Evolutionary conservation across 1,284 basidiomycete genomes (phyloP), one percentile per base, ranked within the genome.

Genomic region (Ceratobasidium sp.): DNA sequence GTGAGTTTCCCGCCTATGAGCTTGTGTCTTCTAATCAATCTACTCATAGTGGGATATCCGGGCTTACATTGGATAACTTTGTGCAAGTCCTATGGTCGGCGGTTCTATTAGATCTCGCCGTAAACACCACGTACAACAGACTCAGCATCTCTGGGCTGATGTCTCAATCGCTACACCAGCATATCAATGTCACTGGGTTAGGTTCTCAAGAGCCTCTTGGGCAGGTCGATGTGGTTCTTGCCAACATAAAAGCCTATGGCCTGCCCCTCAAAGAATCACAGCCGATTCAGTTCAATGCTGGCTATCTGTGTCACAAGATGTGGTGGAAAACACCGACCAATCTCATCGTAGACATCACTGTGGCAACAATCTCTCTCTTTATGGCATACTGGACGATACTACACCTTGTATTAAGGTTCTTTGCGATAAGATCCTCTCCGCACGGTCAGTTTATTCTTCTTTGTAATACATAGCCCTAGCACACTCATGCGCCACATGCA

Each of bases 311-410:
- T 30, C 26, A 14, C 3, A 41, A 16, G 26, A 35, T 41, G 14
- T 50, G 26, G 30, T 64, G 44, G 61, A 64, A 64, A 46, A 2
- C 46, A 18, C 26, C 28, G 8, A 30, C 46, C 21, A 21, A 23
- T 23, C n/a, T 64, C 26, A 23, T 64, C 7, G 47, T 52, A 2
- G 62, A 64, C 18, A 28, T 64, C 2, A 18, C 50, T 14, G 62
- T 64, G n/a, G 62, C 46, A 18, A 52, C 47, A 18, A 46, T n/a
- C 14, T 50, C 32, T 23, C 32, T 64, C 16, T 52, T 64, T 26
- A 13, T 6, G 43, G 6, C 44, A 16, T 28, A 44, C 16, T 61
- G 58, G 58, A 18, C 41, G 5, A 44, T 26, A 3, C 16, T 61
- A 9, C n/a, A 61, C 5, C 3, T 28, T n/a, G 11, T 30, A 26